These are phyloP conservation scores for Blastocystis sp. DNA, from an alignment of 352 stramenopile genomes.

Conservation along the genomic window DNA sequence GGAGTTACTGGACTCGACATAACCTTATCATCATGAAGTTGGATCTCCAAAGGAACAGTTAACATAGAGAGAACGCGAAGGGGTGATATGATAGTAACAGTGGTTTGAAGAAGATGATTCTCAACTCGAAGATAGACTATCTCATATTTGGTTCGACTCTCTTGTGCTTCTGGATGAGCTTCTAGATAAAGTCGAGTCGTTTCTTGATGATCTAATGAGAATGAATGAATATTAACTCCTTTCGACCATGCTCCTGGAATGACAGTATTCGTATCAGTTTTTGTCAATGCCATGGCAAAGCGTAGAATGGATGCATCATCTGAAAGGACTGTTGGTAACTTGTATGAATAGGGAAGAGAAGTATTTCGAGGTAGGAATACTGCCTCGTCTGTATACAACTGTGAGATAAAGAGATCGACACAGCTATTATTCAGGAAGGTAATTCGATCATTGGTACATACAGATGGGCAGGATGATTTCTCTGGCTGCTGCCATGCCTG, in stretches of 20 bases:
- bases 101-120: constrained; percentile 36
- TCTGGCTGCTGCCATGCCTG: neutral
- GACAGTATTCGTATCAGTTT: neutral
- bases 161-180: neutral
- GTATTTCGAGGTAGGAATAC: constrained; percentile 1
- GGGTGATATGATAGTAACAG: constrained; percentile 40
- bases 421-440: constrained; percentile 45
- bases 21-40: constrained; percentile 5
- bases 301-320: constrained; percentile 40
- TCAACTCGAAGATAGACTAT: constrained; percentile 18
- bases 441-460: constrained; percentile 27
- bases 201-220: constrained; percentile 46
- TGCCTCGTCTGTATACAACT: constrained; percentile 38
- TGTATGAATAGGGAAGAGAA: constrained; percentile 15
- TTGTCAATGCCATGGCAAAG: neutral
- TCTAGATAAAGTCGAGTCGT: constrained; percentile 30
- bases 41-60: constrained; percentile 7
- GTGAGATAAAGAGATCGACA: constrained; percentile 47
- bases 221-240: constrained; percentile 50
- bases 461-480: neutral
- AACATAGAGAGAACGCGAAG: constrained; percentile 50
- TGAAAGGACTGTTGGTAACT: neutral
- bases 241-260: constrained; percentile 44
- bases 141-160: neutral
- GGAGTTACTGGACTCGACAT: constrained; percentile 11